Evolutionary conservation across 2,329 filamentous ascomycete species (phyloP), one percentile per base, ranked within the genome.

Genomic region (Rutstroemia sp.): DNA sequence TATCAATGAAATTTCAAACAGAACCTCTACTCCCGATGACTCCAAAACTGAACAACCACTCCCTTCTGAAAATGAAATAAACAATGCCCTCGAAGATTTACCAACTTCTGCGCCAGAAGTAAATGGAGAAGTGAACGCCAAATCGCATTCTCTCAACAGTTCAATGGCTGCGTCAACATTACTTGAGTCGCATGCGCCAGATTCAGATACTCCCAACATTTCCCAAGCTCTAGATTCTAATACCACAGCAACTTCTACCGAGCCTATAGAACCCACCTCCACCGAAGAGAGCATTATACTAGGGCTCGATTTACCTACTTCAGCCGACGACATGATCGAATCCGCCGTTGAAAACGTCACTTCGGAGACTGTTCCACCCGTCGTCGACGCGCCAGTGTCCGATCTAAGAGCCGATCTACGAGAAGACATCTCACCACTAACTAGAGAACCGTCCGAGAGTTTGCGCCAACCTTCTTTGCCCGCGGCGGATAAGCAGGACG

Each of bases 1-100:
- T 68, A 67, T 68, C 54, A 67, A 65, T 65, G 40, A 60, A 67
- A 65, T 62, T 54, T 59, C 27, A 60, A 63, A 54, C 64, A 70
- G 68, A 66, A 61, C 52, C 58, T 61, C 66, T 57, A 63, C 56
- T 58, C 63, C 55, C 61, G 62, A 69, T 68, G 67, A 67, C 54
- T 58, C 60, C 57, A 63, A 47, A 39, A 47, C 19, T 57, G 53
- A 52, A 48, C 51, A 54, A 48, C 51, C 17, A 34, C 25, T 47
- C 9, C 27, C 51, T 21, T 42, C 30, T 49, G 39, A 54, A 44
- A 10, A 14, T 52, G 30, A 46, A 46, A 38, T 56, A 34, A 56
- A 38, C 17, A 51, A 47, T 19, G 19, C 40, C 5, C 10, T 23
- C 48, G 48, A 56, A 47, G 21, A 45, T 25, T 27, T 21, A 30